Base-by-base conservation (phyloP, 2,329 filamentous ascomycete species). In the Colletotrichum cordylinicola region DNA sequence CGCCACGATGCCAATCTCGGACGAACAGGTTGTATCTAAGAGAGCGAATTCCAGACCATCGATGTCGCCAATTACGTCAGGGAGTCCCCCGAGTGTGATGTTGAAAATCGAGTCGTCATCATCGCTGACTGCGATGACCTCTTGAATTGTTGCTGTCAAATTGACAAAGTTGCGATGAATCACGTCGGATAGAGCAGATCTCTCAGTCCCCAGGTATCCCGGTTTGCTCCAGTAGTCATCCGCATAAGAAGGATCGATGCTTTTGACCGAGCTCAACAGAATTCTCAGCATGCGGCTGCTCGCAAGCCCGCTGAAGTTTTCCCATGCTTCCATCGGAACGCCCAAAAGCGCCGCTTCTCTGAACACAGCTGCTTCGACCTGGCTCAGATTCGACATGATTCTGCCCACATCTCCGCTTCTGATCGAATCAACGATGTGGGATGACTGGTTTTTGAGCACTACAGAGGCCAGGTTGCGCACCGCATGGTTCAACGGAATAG, bases 181-280 rank as follows among this genome's bases (percentile, higher is more conserved):
- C 10, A 69, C 18, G 13, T 64, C 27, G 15, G 75, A 78, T n/a
- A 64, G 6, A 79, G 56, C 1, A 8, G n/a, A 21, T 55, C 66
- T 21, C 61, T 74, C 79, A 2, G 31, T 74, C 9, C 78, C 79
- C 2, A 77, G 35, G 39, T 78, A 78, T 8, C 75, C 78, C 4
- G 64, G 48, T 74, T 77, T 69, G n/a, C 16, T 77, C 78, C 78
- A 79, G 29, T 76, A 78, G 52, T 79, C 78, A 6, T 77, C 9
- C 6, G 67, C 70, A 37, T 79, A 79, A 10, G 73, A 70, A 5
- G 75, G 73, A 18, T 79, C 77, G 4, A 43, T 15, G 1, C 55
- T 43, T 31, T 66, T 73, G 4, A 77, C 43, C 4, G 37, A 31
- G 24, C 2, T 72, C 66, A 13, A 37, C 1, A 43, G 15, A 21